Base-by-base conservation (phyloP, 2,329 filamentous ascomycete genomes). In the Colletotrichum camelliae region DNA sequence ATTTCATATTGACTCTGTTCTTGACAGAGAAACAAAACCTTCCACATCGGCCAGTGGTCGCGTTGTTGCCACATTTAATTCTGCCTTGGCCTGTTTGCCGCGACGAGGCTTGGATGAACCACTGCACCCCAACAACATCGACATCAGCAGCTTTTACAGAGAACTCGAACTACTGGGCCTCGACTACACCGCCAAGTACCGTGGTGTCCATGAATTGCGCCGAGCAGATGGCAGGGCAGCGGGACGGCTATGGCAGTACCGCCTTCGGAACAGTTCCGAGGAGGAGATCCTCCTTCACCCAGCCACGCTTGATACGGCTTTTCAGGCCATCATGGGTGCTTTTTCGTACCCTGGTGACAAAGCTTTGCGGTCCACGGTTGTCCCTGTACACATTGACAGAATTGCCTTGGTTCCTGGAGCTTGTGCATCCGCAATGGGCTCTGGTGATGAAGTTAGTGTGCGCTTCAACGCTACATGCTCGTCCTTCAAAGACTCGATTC, bases 271-370 rank as follows among this genome's bases (percentile, higher is more conserved):
- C n/a, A 52, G 35, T 1, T 37, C 35, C 24, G 16, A 12, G 60
- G n/a, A 16, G n/a, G 60, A 37, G 12, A 37, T 72, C 7, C 35
- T 72, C 4, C 74, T 86, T 1, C 84, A 86, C 55, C 85, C 85
- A 0, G 81, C 77, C 0, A 74, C 79, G 5, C 76, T 87, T 0
- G 85, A 86, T 60, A 76, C 79, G 0, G 81, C 82, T 1, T 81
- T 87, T 68, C 85, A 87, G 69, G 73, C 81, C 4, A 69, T 81
- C 35, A 78, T 86, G 8, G 76, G 80, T 1, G 83, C 84, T 1
- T 81, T 79, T 60, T 79, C 80, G 16, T 81, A 76, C 18, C 85
- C 85, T 12, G 61, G 61, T 4, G 61, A 65, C 35, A 65, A 37
- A 24, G 60, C 60, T 16, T 35, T 62, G 35, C 31, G 33, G 61